A percentile compares a stretch with the other conserved stretches of the same genome.
Evolutionary conservation across 2,329 filamentous ascomycete species (phyloP).

Genomic region (Fusarium fujikuroi): DNA sequence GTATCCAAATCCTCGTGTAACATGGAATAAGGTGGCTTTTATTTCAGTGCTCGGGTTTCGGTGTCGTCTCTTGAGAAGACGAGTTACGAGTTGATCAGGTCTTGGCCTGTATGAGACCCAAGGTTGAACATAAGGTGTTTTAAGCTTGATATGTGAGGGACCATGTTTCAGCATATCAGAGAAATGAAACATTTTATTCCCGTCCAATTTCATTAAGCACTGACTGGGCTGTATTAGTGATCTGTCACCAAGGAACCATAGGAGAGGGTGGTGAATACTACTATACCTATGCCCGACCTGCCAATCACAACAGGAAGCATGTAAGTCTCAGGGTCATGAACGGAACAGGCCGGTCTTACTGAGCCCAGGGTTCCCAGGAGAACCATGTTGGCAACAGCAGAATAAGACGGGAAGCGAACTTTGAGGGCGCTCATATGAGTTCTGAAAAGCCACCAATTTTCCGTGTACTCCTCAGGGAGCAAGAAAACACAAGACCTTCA

Average conservation of each 20-base stretch:
- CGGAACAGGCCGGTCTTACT: background rate
- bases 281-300: background rate
- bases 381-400: constrained; percentile 6
- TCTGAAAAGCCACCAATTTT: constrained; percentile 7
- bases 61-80: background rate
- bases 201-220: background rate
- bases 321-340: background rate
- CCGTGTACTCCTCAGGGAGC: background rate
- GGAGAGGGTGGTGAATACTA: background rate
- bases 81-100: background rate
- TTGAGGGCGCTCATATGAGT: constrained; percentile 26
- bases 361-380: constrained; percentile 11
- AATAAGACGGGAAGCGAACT: constrained; percentile 12
- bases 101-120: background rate
- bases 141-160: background rate
- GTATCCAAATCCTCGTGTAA: constrained; percentile 5
- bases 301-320: background rate
- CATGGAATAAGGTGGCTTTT: background rate
- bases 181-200: constrained; percentile 11
- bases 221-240: background rate
- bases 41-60: constrained; percentile 5
- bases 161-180: constrained; percentile 10
- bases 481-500: too few species aligned
- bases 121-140: constrained; percentile 1
- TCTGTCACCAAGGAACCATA: background rate